Base-by-base conservation (phyloP, 805 yeast genomes). In the Saturnispora kantuleensis region DNA sequence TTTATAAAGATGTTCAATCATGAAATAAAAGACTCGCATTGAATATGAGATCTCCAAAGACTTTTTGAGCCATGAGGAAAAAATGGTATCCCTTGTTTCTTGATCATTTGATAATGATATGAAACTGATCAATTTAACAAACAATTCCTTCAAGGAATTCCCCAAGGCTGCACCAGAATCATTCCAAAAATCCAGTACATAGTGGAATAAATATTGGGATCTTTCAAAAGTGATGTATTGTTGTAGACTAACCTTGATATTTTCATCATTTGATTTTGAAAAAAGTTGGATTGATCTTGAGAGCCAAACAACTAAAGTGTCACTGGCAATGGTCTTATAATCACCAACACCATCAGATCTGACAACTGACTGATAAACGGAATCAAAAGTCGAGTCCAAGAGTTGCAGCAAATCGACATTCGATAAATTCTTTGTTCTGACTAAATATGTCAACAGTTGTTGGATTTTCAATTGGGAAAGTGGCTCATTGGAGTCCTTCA, bases 111-210 rank as follows among this genome's bases (percentile, higher is more conserved):
- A 36, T 42, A 10, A 51, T 42, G 35, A 55, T 52, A 38, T 62
- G 17, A 77, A 64, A 2, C 53, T 49, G 10, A 81, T 57, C 41
- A 81, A 55, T 52, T 81, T 85, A 2, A 58, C 44, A 39, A 86
- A 72, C 38, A 87, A 55, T 30, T 77, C 84, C 44, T 69, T 73
- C 42, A 85, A 58, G 0, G 94, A 80, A 55, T 82, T 84, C 5
- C 81, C 77, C 26, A 84, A 59, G 0, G 94, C 79, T 2, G 84
- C 77, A 4, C 82, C 79, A 1, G 84, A 73, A 41, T 80, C 84
- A 43, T 76, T 77, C 79, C 88, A 79, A 57, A 74, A 79, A 51
- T 79, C 88, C 33, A 81, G 62, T 11, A 82, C 70, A 57, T 74
- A 82, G 18, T 66, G 66, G 53, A 76, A 75, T 1, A 78, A 44